A percentile compares a stretch with the other conserved stretches of the same genome.
Evolutionary conservation across 805 yeast species (phyloP).

Genomic region (Saturnispora ahearnii): DNA sequence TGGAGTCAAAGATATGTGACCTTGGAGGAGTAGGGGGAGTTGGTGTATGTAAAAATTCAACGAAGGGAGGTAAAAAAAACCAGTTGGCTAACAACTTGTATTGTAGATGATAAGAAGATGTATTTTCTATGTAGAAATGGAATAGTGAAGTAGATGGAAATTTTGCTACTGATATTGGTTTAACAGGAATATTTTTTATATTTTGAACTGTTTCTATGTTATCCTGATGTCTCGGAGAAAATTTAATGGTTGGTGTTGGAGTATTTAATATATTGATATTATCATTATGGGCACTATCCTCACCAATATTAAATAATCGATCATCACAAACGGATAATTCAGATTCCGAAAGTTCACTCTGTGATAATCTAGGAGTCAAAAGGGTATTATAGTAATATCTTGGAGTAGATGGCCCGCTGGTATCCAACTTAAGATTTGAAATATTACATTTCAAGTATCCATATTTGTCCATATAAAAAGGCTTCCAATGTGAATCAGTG

Average conservation of each 20-base stretch:
- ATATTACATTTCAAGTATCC: constrained; percentile 19
- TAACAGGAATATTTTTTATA: background rate
- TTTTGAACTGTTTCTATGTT: background rate
- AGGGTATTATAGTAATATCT: background rate
- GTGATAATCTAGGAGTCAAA: constrained; percentile 5
- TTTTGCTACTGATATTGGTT: constrained; percentile 16
- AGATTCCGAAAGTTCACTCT: constrained; percentile 6
- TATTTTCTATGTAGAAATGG: constrained; percentile 20
- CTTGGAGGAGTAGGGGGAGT: constrained; percentile 29
- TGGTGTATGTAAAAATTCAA: constrained; percentile 25
- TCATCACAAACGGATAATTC: constrained; percentile 7
- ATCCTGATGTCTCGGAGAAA: background rate
- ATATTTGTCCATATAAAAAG: constrained; percentile 22
- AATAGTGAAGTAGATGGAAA: constrained; percentile 26
- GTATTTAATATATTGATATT: background rate
- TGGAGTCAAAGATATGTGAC: constrained; percentile 1
- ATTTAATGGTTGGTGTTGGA: background rate
- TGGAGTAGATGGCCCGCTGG: background rate
- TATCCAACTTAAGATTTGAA: background rate
- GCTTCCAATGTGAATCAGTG: constrained; percentile 19
- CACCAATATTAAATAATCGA: background rate
- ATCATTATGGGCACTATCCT: background rate
- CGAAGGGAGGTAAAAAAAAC: constrained; percentile 31
- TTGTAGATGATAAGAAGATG: constrained; percentile 21
- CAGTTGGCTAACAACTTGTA: constrained; percentile 26